phyloP scores from a whole-genome alignment of 23 red algal species.

The Porphyridium purpureum region DNA sequence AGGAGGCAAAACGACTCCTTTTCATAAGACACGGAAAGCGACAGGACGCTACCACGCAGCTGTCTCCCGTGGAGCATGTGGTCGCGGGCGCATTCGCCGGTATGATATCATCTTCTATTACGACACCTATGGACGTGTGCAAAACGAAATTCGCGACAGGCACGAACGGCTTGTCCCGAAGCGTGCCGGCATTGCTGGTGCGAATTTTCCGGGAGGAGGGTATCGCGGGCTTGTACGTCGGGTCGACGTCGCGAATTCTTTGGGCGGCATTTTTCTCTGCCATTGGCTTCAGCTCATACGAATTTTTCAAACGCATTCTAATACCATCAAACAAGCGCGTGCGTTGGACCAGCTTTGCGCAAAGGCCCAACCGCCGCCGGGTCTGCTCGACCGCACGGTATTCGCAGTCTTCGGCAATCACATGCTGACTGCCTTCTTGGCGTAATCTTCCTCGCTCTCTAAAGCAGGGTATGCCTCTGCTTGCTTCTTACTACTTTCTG shows the following conservation, averaged over 20 bases:
- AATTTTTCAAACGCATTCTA: slow-evolving; percentile 33
- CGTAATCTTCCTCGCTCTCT: too few species aligned
- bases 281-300: slow-evolving; percentile 65
- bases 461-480: too few species aligned
- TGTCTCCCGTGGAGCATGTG: slow-evolving; percentile 17
- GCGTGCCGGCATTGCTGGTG: slow-evolving; percentile 1
- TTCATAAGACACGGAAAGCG: slow-evolving; percentile 9
- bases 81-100: slow-evolving; percentile 46
- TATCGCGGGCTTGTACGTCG: slow-evolving; percentile 40
- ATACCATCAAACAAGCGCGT: slow-evolving; percentile 1
- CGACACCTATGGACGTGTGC: slow-evolving; percentile 74
- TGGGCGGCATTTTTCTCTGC: slow-evolving; percentile 68
- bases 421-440: too few species aligned
- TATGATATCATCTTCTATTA: slow-evolving; percentile 18
- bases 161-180: slow-evolving; percentile 6
- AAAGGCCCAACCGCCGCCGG: too few species aligned
- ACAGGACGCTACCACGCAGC: background rate
- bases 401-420: too few species aligned
- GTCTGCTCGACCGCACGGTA: too few species aligned
- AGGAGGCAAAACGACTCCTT: slow-evolving; percentile 46
- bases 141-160: slow-evolving; percentile 74
- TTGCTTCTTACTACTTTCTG: too few species aligned
- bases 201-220: slow-evolving; percentile 32
- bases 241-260: slow-evolving; percentile 32
- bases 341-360: too few species aligned